A percentile compares a stretch with the other conserved stretches of the same genome.
These are phyloP conservation scores for Lodderomyces elongisporus DNA, from an alignment of 1,139 yeast species.

Conservation along the genomic window DNA sequence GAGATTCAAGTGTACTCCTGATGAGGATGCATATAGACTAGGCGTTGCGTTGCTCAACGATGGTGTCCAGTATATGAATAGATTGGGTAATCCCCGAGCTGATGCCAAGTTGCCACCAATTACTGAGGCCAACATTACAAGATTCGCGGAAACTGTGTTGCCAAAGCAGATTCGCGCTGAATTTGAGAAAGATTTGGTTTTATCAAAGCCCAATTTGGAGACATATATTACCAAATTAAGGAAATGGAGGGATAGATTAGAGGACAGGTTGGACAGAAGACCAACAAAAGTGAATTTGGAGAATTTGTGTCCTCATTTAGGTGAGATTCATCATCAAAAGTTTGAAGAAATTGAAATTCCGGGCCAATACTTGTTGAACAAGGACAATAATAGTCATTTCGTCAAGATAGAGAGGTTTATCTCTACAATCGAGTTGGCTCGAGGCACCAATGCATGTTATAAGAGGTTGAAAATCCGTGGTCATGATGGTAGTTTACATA, in stretches of 20 bases:
- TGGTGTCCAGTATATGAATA: constrained; percentile 82
- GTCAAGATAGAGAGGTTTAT: constrained; percentile 89
- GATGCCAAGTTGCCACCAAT: constrained; percentile 87
- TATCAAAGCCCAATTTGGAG: constrained; percentile 84
- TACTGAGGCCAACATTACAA: constrained; percentile 82
- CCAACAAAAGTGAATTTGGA: constrained; percentile 77
- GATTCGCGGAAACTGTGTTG: constrained; percentile 89
- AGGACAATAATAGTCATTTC: constrained; percentile 82
- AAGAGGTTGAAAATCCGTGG: constrained; percentile 88
- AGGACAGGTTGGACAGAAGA: constrained; percentile 83
- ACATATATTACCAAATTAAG: constrained; percentile 78
- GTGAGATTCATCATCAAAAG: constrained; percentile 96
- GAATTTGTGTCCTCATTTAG: constrained; percentile 87
- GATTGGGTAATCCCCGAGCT: constrained; percentile 80
- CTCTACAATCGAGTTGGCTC: constrained; percentile 81
- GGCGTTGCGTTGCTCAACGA: constrained; percentile 90
- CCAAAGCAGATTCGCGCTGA: constrained; percentile 89
- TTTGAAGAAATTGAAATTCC: constrained; percentile 98
- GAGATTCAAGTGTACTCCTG: constrained; percentile 89
- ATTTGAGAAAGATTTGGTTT: constrained; percentile 86
- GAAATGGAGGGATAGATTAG: constrained; percentile 90
- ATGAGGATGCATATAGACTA: constrained; percentile 92
- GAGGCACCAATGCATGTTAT: constrained; percentile 92
- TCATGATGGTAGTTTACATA: constrained; percentile 85
- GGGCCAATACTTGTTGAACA: constrained; percentile 84